Percentiles rank a stretch among this genome's conserved stretches.
These are phyloP conservation scores for Pestalotiopsis sp. DNA, from an alignment of 2,329 filamentous ascomycete genomes.

Conservation along the genomic window DNA sequence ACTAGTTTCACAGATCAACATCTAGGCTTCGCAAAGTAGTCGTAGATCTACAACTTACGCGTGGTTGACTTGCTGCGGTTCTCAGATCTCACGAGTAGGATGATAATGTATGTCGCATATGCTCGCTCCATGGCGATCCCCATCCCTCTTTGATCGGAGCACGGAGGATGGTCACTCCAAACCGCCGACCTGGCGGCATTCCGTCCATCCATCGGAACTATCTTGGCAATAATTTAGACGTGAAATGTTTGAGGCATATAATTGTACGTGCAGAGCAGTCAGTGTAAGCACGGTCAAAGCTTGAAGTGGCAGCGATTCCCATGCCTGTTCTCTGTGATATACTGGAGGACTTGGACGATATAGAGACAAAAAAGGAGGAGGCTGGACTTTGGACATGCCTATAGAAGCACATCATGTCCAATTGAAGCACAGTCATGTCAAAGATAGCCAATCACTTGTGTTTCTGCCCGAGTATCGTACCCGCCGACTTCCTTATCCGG, in stretches of 20 bases:
- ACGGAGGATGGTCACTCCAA: not conserved
- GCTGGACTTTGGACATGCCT: not conserved
- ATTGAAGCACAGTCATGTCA: too few species aligned
- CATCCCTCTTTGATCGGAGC: not conserved
- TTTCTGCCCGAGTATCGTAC: not conserved
- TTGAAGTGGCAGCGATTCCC: not conserved
- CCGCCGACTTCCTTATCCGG: not conserved
- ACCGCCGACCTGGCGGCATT: not conserved
- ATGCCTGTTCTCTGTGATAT: not conserved
- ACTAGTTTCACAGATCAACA: too few species aligned
- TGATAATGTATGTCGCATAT: not conserved
- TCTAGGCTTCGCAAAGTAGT: not conserved
- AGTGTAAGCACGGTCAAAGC: not conserved
- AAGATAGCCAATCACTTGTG: not conserved
- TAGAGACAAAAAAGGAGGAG: not conserved
- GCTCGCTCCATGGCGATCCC: not conserved
- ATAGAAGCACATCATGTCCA: not conserved
- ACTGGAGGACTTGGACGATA: not conserved
- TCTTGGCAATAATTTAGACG: not conserved
- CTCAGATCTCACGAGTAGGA: not conserved
- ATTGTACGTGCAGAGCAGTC: not conserved
- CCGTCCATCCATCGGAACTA: not conserved
- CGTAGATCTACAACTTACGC: not conserved
- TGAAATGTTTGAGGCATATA: not conserved
- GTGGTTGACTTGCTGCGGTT: not conserved